Evolutionary conservation across 148 eudicot species (phyloP), one percentile per base, ranked within the genome.

Genomic region (Hydrangea macrophylla): DNA sequence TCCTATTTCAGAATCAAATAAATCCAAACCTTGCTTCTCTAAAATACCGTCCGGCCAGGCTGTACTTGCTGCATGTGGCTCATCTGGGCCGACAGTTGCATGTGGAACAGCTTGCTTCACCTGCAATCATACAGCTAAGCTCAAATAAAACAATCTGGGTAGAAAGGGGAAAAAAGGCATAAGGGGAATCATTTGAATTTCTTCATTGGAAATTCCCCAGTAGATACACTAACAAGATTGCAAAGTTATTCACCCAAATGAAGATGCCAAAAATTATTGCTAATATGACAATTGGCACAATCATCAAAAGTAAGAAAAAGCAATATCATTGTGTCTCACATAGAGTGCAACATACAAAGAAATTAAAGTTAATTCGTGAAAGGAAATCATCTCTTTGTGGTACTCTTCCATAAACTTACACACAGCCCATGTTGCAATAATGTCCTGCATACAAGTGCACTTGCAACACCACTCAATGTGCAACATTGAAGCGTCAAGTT

Each of bases 81-180:
- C 99, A 74, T 95, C 99, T 48, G 99, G 99, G 67, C 99, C 99
- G 62, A 83, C 92, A 68, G 90, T 81, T 22, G 96, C 89, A 66
- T 75, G 82, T 55, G 75, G 85, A 78, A 79, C 76, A 65, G 65
- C 78, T 67, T 80, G 82, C 74, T 79, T 85, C 48, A 60, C 83
- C 86, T 86, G 80, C 32, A 55, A 68, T 68, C 60, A 37, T 58
- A 71, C 51, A 62, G 57, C 42, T 61, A 67, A 42, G 54, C 36
- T 60, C 56, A 65, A 44, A 57, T 22, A 63, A 71, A 6, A 28
- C 61, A 39, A 6, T 33, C 37, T 55, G 62, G 40, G 57, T 59
- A 23, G 0, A 25, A 53, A 50, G 8, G 4, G n/a, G n/a, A n/a
- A 39, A 32, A 60, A 60, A 25, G 8, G 0, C 39, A 26, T n/a